Base-by-base conservation (phyloP, 345 rosid genomes). In the Abelmoschus esculentus region DNA sequence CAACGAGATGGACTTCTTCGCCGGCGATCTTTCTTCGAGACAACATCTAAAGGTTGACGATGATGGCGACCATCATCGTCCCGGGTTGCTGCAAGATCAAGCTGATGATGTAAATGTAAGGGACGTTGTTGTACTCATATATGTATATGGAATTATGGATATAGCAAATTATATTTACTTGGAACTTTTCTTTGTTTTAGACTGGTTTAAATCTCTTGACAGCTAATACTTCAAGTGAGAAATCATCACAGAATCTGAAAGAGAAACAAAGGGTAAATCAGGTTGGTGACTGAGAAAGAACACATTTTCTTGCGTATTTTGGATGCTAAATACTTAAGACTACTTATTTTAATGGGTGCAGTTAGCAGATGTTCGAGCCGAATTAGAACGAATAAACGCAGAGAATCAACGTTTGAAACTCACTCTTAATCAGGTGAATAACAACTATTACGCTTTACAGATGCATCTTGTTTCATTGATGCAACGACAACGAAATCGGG, bases 351-450 rank as follows among this genome's bases (percentile, higher is more conserved):
- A 4, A 32, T 67, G 80, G 80, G 15, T 68, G 66, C 79, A 80
- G 83, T 55, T 83, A 65, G 82, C 73, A 29, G 73, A 74, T 17
- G 46, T 82, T 18, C 80, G 78, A 70, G 74, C 74, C 19, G 86
- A 85, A 79, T 71, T 87, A 40, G 79, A 77, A 18, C 64, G 66
- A 54, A 74, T 85, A 85, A 83, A 75, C 56, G 22, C 26, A 11
- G 89, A 85, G 61, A 87, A 87, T 74, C 86, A 75, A 60, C 75
- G 70, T 13, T 64, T 87, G 19, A 85, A 59, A 78, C 73, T 76
- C 61, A 78, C 80, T 81, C 77, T 87, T 19, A 69, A 76, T 72
- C 87, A 83, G 47, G 75, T 82, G 7, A 79, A 66, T 71, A 73
- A 56, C 67, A 82, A 77, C 78, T 83, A 79, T 62, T 61, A 61